Percentiles rank a stretch among this genome's conserved stretches.
Evolutionary conservation across 2,329 filamentous ascomycete species (phyloP).

Genomic region (Chrysoporthe deuterocubensis): DNA sequence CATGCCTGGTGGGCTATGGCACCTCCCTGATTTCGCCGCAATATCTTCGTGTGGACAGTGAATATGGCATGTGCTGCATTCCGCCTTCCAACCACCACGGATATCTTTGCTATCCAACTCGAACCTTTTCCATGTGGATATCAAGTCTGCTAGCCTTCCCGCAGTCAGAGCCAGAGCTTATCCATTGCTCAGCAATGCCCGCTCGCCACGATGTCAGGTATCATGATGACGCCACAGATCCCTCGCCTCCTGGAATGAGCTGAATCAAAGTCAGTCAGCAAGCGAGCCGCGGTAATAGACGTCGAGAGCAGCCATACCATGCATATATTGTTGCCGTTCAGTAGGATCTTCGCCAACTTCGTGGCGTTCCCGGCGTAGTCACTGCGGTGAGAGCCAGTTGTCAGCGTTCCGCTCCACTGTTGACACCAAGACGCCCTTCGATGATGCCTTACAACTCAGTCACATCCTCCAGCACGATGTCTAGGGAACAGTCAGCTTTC

Average conservation of each 20-base stretch:
- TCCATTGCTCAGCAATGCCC: not conserved
- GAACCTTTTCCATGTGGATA: not conserved
- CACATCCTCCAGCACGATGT: slow-evolving; percentile 98
- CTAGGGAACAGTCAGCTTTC: slow-evolving; percentile 49
- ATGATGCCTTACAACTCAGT: slow-evolving; percentile 79
- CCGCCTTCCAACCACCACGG: not conserved
- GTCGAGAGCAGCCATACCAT: slow-evolving; percentile 69
- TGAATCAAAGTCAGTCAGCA: slow-evolving; percentile 39
- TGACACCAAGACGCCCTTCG: not conserved
- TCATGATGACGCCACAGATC: slow-evolving; percentile 52
- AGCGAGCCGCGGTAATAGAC: not conserved
- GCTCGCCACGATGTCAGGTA: not conserved
- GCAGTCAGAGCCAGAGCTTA: not conserved
- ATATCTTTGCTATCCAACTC: not conserved
- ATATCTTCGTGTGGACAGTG: not conserved
- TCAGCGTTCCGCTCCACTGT: not conserved
- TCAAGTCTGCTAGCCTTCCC: not conserved
- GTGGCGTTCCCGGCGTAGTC: slow-evolving; percentile 88
- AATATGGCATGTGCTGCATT: not conserved
- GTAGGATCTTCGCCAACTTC: slow-evolving; percentile 89
- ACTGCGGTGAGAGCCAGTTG: slow-evolving; percentile 52
- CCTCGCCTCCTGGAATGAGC: slow-evolving; percentile 80
- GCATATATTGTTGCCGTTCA: slow-evolving; percentile 99
- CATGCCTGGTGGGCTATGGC: not conserved
- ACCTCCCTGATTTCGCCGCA: not conserved